Base-by-base conservation (phyloP, 306 rosid genomes). In the Albizia julibrissin region DNA sequence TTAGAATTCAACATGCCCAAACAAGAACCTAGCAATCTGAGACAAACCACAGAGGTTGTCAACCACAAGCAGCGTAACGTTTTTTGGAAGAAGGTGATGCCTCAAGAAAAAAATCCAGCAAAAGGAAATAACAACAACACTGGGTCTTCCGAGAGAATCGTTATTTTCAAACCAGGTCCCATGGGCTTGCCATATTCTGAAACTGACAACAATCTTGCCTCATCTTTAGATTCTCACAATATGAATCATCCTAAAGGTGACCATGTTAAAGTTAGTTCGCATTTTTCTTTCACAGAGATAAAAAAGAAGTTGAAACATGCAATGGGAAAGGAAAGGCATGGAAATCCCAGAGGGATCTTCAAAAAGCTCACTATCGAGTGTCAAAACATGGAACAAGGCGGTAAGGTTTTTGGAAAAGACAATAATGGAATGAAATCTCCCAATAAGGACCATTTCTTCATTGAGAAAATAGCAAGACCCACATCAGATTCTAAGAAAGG, bases 281-380 rank as follows among this genome's bases (percentile, higher is more conserved):
- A 91, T 71, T 91, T 92, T 89, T 93, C 94, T 64, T 93, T 95
- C 58, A 68, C 94, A 10, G 99, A 91, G 81, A 87, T 95, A 18
- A 95, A 95, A 83, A 91, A 88, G 89, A 93, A 87, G 83, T 81
- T 93, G 74, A 95, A 87, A 85, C 82, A 88, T 85, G 99, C 94
- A 43, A 89, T 93, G 85, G 95, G 99, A 83, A 93, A 87, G 87
- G 98, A 95, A 81, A 89, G 79, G 42, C 88, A 85, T 73, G 97
- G 87, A 89, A 79, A 65, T 52, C 82, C 87, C 29, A 66, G 74
- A 49, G 74, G 79, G 70, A 84, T 39, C 81, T 76, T 89, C 22
- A 70, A 26, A 74, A 81, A 76, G 58, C 59, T 83, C 66, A 73
- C 87, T 26, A 44, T 8, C 68, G 82, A 70, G 47, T 44, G 16